Evolutionary conservation across 495 filamentous ascomycete genomes (phyloP).

Genomic region (Diplogelasinospora grovesii): DNA sequence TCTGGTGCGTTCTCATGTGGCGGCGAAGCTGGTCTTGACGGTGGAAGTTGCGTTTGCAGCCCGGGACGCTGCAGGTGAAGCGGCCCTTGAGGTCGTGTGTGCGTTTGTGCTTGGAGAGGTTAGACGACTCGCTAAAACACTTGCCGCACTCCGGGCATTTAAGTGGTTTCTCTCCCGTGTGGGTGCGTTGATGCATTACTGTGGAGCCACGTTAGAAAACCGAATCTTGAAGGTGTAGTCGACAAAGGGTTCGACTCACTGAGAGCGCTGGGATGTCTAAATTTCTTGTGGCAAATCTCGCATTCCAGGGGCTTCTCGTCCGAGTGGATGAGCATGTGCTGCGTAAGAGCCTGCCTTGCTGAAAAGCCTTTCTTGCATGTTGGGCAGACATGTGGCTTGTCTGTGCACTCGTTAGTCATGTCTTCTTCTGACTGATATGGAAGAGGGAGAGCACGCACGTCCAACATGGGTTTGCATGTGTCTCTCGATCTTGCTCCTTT

Average conservation of each 20-base stretch:
- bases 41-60: slow-evolving; percentile 49
- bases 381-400: slow-evolving; percentile 50
- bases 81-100: slow-evolving; percentile 45
- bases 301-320: slow-evolving; percentile 55
- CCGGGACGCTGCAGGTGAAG: slow-evolving; percentile 38
- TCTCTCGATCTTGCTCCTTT: slow-evolving; percentile 54
- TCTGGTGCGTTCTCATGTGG: slow-evolving; percentile 35
- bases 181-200: slow-evolving; percentile 54
- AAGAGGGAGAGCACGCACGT: slow-evolving; percentile 39
- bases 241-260: slow-evolving; percentile 33
- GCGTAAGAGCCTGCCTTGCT: slow-evolving; percentile 52
- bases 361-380: slow-evolving; percentile 51
- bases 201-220: slow-evolving; percentile 9
- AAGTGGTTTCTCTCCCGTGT: slow-evolving; percentile 46
- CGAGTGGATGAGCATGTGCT: slow-evolving; percentile 55
- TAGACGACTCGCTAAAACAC: slow-evolving; percentile 49
- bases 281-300: slow-evolving; percentile 45
- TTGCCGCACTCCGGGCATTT: slow-evolving; percentile 43
- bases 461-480: slow-evolving; percentile 58
- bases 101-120: slow-evolving; percentile 47
- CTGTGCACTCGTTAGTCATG: slow-evolving; percentile 24
- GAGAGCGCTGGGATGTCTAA: slow-evolving; percentile 49
- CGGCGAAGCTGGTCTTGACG: slow-evolving; percentile 49
- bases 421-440: neutral
- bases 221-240: neutral